A percentile compares a stretch with the other conserved stretches of the same genome.
These are phyloP conservation scores for Lavandula angustifolia DNA, from an alignment of 257 asterid species.

Conservation along the genomic window DNA sequence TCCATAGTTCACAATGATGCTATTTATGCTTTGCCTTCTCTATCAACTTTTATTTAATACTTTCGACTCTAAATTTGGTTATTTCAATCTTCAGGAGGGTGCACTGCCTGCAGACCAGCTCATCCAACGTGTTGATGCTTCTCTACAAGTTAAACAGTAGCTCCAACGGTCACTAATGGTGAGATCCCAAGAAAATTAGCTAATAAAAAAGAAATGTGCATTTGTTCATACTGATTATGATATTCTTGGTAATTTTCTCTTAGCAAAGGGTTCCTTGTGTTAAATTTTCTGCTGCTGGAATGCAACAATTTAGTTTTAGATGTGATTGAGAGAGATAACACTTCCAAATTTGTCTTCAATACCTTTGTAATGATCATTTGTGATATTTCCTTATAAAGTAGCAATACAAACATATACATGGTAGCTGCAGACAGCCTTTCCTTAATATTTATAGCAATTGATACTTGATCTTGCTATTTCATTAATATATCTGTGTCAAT, in stretches of 20 bases:
- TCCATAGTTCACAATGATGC: not conserved
- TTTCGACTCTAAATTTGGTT: constrained; percentile 2
- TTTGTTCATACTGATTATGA: not conserved
- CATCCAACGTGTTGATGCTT: constrained; percentile 55
- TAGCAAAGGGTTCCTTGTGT: no score
- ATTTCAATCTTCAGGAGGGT: constrained; percentile 57
- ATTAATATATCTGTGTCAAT: no score
- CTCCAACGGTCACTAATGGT: not conserved
- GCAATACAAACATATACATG: not conserved
- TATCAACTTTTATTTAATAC: not conserved
- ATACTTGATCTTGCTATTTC: no score
- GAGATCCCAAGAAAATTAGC: constrained; percentile 11
- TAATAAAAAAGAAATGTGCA: no score
- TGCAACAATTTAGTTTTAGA: not conserved
- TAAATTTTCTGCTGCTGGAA: not conserved
- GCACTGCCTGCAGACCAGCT: constrained; percentile 63
- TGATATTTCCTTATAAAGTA: no score
- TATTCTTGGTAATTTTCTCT: not conserved
- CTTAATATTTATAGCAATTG: not conserved
- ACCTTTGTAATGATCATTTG: not conserved
- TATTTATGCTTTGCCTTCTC: not conserved
- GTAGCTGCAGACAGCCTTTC: no score
- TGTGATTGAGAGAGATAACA: no score
- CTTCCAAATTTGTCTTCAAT: not conserved
- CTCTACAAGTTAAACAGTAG: constrained; percentile 46